Evolutionary conservation across 768 basidiomycete genomes (phyloP), one percentile per base, ranked within the genome.

Genomic region (Phanerochaete carnosa): DNA sequence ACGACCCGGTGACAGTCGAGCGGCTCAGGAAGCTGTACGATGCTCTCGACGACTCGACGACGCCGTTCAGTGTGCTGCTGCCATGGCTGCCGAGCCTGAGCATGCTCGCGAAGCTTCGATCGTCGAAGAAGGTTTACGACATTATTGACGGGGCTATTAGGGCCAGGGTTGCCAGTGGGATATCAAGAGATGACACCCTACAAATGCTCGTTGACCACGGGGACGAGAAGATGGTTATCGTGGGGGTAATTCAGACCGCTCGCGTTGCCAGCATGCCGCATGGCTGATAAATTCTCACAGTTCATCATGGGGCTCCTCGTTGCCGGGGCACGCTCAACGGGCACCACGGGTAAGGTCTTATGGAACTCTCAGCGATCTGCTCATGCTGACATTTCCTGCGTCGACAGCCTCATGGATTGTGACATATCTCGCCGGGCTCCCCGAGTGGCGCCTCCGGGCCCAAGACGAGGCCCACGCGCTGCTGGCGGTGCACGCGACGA

Each of bases 231-330:
- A 72, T 85, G 57, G 79, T 86, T 46, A 80, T 91, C 54, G 83
- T 91, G 45, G 90, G 89, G 61, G 89, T 90, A 74, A 69, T 81
- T 74, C 32, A 50, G 60, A 58, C 45, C 25, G 29, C 55, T 19
- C 25, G 49, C 26, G 61, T 39, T 51, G 23, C 52, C 23, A 32
- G 29, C 33, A 23, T 50, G 54, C 37, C 33, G 25, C 12, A 45
- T 23, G 5, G 6, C 58, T 59, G 58, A 64, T 57, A 59, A 19
- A 4, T 54, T 65, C 56, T 55, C 64, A 61, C 68, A 90, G 89
- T 91, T 92, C 71, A 88, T 90, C 61, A 90, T 91, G 86, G 90
- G 90, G 32, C 75, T 92, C 16, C 76, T 92, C 58, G 87, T 90
- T 58, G 90, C 90, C 32, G 90, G 90, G n/a, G 86, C 89, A 45